Conservation (phyloP, 805 yeast genomes). For the Vanderwaltozyma yarrowii region DNA sequence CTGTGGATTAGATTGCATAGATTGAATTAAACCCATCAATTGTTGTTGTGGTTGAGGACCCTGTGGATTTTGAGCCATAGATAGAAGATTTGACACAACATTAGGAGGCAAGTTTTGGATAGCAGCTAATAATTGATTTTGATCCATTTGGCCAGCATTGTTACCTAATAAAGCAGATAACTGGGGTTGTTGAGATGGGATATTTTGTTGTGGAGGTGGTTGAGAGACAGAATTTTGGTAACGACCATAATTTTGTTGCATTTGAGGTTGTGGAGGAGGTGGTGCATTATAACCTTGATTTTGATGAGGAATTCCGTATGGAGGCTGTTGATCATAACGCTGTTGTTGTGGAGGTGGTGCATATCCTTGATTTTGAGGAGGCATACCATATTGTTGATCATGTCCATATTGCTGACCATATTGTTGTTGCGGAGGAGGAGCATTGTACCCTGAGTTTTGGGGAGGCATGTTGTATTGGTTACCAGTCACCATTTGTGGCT, state of each 20-base stretch:
- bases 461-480: conserved; percentile 4
- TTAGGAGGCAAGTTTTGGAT: conserved; percentile 29
- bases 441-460: no score
- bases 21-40: conserved; percentile 24
- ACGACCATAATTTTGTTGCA: conserved; percentile 19
- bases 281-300: conserved; percentile 10
- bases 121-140: conserved; percentile 25
- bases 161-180: conserved; percentile 18
- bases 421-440: conserved; percentile 11
- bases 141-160: conserved; percentile 19
- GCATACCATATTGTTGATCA: conserved; percentile 12
- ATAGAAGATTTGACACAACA: conserved; percentile 23
- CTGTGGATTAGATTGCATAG: conserved; percentile 24
- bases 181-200: conserved; percentile 22
- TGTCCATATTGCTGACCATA: conserved; percentile 11
- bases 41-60: conserved; percentile 15
- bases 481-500: conserved; percentile 4
- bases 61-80: conserved; percentile 28
- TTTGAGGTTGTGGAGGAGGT: conserved; percentile 9
- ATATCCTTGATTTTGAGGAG: conserved; percentile 10
- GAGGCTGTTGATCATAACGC: conserved; percentile 8
- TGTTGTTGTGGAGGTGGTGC: conserved; percentile 9
- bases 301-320: conserved; percentile 10
- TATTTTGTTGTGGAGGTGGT: conserved; percentile 11
- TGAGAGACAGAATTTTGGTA: conserved; percentile 7